Base-by-base conservation (phyloP, 2,329 filamentous ascomycete genomes). In the Phymatotrichopsis omnivora region DNA sequence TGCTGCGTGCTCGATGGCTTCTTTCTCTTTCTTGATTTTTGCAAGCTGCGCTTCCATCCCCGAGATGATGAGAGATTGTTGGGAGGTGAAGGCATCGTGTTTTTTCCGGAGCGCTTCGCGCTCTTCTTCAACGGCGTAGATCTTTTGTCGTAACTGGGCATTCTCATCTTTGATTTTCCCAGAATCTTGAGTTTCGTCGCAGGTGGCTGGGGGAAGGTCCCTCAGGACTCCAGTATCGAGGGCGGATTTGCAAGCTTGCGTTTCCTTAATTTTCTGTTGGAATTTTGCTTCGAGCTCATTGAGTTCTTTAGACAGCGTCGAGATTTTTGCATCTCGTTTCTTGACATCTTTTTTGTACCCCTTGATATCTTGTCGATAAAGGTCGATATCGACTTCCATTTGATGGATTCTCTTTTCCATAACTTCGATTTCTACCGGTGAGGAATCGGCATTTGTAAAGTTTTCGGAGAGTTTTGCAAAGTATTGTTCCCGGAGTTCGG, bases 291-390 rank as follows among this genome's bases (percentile, higher is more conserved):
- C 48, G 14, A 53, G 22, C 32, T 53, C 43, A 7, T 35, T n/a
- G 7, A 48, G 28, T 20, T 29, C 35, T 24, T 24, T 40, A 11
- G 42, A 51, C 10, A 53, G 37, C 12, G 41, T 38, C 14, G 32
- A 34, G 11, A 53, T 53, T 27, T 45, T 47, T 19, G 38, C 40
- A 14, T 53, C 51, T 16, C 51, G 35, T 32, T 51, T 51, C 29
- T 47, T 51, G 28, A 53, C 37, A 22, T 53, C 48, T 29, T 45
- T 51, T 33, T 29, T 45, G 31, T 56, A 56, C 8, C 37, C 53
- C 16, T 28, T 46, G 24, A 54, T 40, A 16, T 56, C 53, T 37
- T 49, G 40, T 17, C 44, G 43, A 12, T 56, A 56, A 17, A 56
- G 52, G n/a, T 49, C 43, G 3, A 53, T 48, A 17, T 56, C 52